phyloP scores from a whole-genome alignment of 352 stramenopile species.

The Phytophthora pini region DNA sequence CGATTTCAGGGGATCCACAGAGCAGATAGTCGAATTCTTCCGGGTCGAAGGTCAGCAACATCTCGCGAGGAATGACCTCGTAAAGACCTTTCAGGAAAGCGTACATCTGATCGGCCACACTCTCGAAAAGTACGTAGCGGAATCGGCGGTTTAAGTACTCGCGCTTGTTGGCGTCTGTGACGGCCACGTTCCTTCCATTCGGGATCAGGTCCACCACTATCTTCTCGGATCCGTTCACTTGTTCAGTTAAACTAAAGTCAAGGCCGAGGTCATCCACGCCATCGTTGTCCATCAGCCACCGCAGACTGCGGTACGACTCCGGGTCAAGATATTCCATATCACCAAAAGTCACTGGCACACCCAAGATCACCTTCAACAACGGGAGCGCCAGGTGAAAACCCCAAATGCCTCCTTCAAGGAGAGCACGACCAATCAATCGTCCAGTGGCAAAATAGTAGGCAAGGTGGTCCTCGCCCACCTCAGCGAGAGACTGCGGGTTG shows the following conservation, averaged over 20 bases:
- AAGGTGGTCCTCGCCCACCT: conserved; percentile 69
- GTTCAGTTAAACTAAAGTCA: conserved; percentile 63
- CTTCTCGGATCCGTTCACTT: conserved; percentile 36
- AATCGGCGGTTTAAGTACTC: conserved; percentile 93
- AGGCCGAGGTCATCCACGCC: conserved; percentile 62
- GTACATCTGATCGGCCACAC: conserved; percentile 60
- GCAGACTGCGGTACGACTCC: conserved; percentile 56
- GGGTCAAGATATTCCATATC: conserved; percentile 90
- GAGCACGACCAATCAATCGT: conserved; percentile 60
- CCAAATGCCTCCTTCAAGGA: conserved; percentile 92
- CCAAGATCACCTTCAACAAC: conserved; percentile 98
- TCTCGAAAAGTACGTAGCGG: conserved; percentile 64
- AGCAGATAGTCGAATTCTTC: conserved; percentile 98
- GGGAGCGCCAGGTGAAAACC: conserved; percentile 93
- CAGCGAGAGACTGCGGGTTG: conserved; percentile 58
- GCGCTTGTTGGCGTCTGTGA: conserved; percentile 95
- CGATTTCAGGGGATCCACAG: conserved; percentile 96
- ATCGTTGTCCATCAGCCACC: conserved; percentile 63
- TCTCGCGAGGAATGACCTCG: conserved; percentile 94
- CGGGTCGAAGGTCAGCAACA: conserved; percentile 96
- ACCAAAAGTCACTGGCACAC: conserved; percentile 92
- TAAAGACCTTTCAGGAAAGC: conserved; percentile 94
- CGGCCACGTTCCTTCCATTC: conserved; percentile 65
- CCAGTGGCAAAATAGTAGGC: conserved; percentile 67
- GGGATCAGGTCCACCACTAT: conserved; percentile 57